Base-by-base conservation (phyloP, 805 yeast species). In the Priceomyces medius region DNA sequence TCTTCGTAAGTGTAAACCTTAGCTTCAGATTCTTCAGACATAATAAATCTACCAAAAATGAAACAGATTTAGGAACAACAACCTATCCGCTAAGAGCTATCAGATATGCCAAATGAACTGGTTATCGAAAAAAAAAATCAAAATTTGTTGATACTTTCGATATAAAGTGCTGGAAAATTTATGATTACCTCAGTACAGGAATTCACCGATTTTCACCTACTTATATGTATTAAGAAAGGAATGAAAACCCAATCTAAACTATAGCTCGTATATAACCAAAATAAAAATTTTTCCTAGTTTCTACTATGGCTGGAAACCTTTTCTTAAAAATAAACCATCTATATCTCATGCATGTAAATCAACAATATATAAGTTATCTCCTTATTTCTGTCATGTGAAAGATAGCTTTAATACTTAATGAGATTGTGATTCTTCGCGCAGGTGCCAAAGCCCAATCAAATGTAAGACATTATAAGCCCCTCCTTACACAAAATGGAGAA, bases 1-100 rank as follows among this genome's bases (percentile, higher is more conserved):
- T 71, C 76, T 45, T 80, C 85, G 50, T 72, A 74, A 27, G 84
- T 79, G 68, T 61, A 80, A 4, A 29, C 43, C 29, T 40, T 44
- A 37, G 37, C 36, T 31, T 43, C 41, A 10, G 34, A 31, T 20
- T 31, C 33, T 31, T 32, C 58, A 18, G 35, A 19, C 35, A 32
- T 32, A 18, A 7, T 32, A 6, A 18, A 18, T 4, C 6, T 3
- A 7, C 19, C 20, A 12, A 32, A 18, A 18, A 19, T 26, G 29
- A 26, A 26, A 12, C 29, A 26, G 29, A 6, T 6, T 10, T 26
- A 26, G 10, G 29, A 26, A 26, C 29, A 21, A 9, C 24, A 6
- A 8, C 14, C 29, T 26, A 14, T 12, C 9, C 29, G 10, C 12
- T 26, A 26, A 26, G n/a, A n/a, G 29, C 29, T 26, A 9, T n/a